Conservation (phyloP, 2,329 filamentous ascomycete genomes). For the Alternaria ventricosa region DNA sequence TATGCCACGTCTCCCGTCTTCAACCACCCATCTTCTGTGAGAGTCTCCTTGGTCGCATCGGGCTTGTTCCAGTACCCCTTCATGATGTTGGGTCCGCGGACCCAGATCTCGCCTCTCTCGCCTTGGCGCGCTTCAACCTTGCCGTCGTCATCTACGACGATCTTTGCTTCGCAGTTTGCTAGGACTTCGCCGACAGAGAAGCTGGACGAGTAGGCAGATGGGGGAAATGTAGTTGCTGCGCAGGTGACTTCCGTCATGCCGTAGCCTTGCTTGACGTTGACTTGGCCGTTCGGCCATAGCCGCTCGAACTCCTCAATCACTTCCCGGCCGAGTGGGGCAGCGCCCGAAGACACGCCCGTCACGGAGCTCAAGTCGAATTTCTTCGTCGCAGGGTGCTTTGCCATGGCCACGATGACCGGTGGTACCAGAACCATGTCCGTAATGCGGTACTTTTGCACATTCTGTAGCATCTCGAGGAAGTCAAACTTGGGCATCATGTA, state of each 20-base stretch:
- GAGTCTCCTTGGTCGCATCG: conserved; percentile 68
- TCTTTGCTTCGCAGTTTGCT: conserved; percentile 72
- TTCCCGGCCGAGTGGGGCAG: conserved; percentile 65
- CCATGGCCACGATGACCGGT: conserved; percentile 74
- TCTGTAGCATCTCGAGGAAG: conserved; percentile 72
- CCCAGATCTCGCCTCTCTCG: conserved; percentile 73
- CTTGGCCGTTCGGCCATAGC: conserved; percentile 57
- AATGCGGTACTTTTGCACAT: conserved; percentile 72
- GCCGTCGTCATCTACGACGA: conserved; percentile 66
- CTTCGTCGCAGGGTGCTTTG: conserved; percentile 71
- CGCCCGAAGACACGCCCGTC: conserved; percentile 66
- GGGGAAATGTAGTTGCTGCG: conserved; percentile 70
- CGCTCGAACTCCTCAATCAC: conserved; percentile 61
- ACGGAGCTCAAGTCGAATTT: conserved; percentile 74
- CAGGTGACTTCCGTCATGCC: conserved; percentile 88
- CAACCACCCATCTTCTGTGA: conserved; percentile 70
- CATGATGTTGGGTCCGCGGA: conserved; percentile 75
- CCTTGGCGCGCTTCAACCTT: conserved; percentile 56
- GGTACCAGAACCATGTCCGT: conserved; percentile 73
- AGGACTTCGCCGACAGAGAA: conserved; percentile 70
- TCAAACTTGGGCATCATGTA: conserved; percentile 84
- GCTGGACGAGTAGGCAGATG: conserved; percentile 53
- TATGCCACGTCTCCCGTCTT: conserved; percentile 75
- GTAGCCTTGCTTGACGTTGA: conserved; percentile 75
- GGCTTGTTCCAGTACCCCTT: conserved; percentile 78